Conservation (phyloP, 306 rosid species). For the Spatholobus suberectus region DNA sequence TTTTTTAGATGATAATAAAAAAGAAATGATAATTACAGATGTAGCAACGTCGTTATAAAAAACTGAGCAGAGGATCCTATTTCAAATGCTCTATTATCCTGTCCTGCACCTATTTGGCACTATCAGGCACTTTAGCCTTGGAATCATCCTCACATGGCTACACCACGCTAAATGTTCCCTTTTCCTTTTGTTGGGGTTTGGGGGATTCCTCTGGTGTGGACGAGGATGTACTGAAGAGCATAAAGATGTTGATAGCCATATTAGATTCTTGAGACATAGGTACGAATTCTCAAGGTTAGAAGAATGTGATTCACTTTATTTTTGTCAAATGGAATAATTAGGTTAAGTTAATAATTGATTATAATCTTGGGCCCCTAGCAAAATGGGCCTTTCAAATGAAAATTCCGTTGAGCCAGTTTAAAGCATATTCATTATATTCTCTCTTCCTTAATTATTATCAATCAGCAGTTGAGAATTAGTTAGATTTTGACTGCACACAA, state of each 20-base stretch:
- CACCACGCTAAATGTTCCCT: neutral
- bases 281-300: neutral
- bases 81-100: neutral
- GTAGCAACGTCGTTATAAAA: neutral
- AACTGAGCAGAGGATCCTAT: neutral
- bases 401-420: no score
- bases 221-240: neutral
- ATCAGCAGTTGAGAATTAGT: no score
- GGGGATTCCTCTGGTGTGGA: neutral
- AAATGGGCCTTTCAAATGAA: neutral
- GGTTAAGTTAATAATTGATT: neutral
- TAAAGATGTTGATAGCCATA: neutral
- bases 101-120: neutral
- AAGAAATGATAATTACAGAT: neutral
- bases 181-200: neutral
- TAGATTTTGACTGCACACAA: no score
- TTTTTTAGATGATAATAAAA: neutral
- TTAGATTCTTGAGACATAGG: neutral
- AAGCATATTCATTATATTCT: no score
- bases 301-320: constrained; percentile 3
- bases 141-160: neutral
- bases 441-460: no score
- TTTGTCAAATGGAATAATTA: neutral
- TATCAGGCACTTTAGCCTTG: neutral
- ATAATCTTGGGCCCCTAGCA: neutral